These are phyloP conservation scores for Prunus salicina DNA, from an alignment of 306 rosid species.

Conservation along the genomic window DNA sequence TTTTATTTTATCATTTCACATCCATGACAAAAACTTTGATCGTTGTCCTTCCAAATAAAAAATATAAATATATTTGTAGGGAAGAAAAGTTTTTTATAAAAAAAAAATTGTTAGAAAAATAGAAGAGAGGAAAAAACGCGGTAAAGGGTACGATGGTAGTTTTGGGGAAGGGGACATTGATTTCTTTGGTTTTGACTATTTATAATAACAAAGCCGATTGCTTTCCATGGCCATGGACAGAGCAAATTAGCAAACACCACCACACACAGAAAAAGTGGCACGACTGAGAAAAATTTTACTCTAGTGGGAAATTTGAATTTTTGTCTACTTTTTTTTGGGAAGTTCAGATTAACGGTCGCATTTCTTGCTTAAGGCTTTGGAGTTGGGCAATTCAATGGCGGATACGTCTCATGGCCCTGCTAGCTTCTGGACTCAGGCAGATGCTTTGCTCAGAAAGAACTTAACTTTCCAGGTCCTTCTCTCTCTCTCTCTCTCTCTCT, in stretches of 20 bases:
- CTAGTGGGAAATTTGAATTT: constrained; percentile 10
- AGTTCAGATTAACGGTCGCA: constrained; percentile 2
- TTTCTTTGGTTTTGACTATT: background rate
- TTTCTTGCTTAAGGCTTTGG: background rate
- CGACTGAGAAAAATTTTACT: background rate
- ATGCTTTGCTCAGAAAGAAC: constrained; percentile 85
- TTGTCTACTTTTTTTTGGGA: background rate
- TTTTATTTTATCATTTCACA: background rate
- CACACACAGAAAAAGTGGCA: background rate
- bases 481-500: constrained; percentile 10
- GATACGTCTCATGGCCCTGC: constrained; percentile 46
- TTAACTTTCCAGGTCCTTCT: constrained; percentile 66
- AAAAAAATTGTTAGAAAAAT: background rate
- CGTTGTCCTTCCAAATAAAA: no score
- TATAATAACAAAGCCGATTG: background rate
- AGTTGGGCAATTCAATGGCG: constrained; percentile 34
- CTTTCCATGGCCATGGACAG: background rate
- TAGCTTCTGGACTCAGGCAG: constrained; percentile 81
- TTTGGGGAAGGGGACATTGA: background rate
- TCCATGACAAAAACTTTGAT: no score
- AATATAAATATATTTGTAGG: no score
- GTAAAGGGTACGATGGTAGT: background rate
- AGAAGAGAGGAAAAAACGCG: background rate
- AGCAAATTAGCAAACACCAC: background rate
- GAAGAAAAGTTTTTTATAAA: no score